Percentiles rank a stretch among this genome's conserved stretches.
Evolutionary conservation across 2,329 filamentous ascomycete genomes (phyloP).

Genomic region (Fusarium pininemorale): DNA sequence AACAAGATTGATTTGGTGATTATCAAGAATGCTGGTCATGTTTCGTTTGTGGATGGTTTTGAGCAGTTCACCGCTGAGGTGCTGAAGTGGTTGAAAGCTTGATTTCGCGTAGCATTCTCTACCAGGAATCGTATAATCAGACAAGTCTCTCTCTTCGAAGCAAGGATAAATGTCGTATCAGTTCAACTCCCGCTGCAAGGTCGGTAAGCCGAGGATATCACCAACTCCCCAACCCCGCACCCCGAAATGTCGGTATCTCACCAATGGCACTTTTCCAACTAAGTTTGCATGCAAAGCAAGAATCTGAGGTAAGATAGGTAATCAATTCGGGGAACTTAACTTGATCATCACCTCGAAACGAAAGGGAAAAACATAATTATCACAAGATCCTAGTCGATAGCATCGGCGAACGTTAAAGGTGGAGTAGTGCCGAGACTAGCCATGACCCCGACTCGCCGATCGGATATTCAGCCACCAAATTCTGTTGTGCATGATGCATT

Average conservation of each 20-base stretch:
- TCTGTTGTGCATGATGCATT: background rate
- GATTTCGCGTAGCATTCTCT: background rate
- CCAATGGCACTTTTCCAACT: background rate
- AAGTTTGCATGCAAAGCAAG: background rate
- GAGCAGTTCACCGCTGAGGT: conserved; percentile 42
- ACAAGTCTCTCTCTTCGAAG: background rate
- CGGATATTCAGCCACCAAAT: background rate
- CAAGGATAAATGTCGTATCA: background rate
- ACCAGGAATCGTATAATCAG: too few relatives aligned
- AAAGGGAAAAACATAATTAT: background rate
- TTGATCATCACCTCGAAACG: background rate
- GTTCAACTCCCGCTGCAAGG: background rate
- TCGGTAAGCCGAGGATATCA: background rate
- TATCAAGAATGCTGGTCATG: conserved; percentile 50
- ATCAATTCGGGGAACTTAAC: conserved; percentile 1
- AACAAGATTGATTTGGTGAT: conserved; percentile 46
- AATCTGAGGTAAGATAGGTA: background rate
- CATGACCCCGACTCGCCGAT: conserved; percentile 3
- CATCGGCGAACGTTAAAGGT: conserved; percentile 7
- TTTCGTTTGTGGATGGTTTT: conserved; percentile 51
- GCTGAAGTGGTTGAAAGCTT: conserved; percentile 11
- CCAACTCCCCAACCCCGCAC: background rate
- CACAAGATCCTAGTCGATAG: background rate
- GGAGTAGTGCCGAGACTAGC: conserved; percentile 3
- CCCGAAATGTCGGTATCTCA: background rate